Base-by-base conservation (phyloP, 164 flowering plant species). In the Sextonia rubra region DNA sequence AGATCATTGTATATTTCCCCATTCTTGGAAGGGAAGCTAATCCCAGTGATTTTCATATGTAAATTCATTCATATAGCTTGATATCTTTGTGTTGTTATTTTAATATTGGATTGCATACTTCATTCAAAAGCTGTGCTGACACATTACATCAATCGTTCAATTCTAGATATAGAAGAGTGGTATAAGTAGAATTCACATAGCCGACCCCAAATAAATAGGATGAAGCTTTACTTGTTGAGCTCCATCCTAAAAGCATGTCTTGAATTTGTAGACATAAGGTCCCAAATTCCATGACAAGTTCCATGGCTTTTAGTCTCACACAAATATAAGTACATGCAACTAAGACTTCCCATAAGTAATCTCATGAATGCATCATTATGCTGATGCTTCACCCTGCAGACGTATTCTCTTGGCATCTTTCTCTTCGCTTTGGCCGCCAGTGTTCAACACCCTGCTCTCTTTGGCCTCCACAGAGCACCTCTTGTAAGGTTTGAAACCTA, bases 401-500 rank as follows among this genome's bases (percentile, higher is more conserved):
- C 97, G 91, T 72, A 91, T 76, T 80, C 94, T 82, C 82, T 92
- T 94, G 49, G 87, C 82, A 60, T 80, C 84, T 66, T 82, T 90
- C 79, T 88, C 93, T 74, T 85, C 91, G 30, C 71, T 81, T 76
- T 85, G 88, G 81, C 72, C 68, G 75, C 77, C 64, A 68, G 75
- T 72, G 66, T 65, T 81, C 55, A 75, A 69, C 48, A 82, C 62
- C 70, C 84, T 72, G 69, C 73, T 78, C 75, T 89, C 98, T 73
- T 86, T 90, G 65, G 87, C 91, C 79, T 92, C 97, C 68, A 83
- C 73, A 9, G 93, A 89, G 81, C 97, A 92, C 77, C 98, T 87
- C 77, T 95, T 95, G 87, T 95, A 95, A 11, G 99, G 99, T 79
- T 89, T 92, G 76, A 95, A 95, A 20, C 99, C 98, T 47, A 90